Base-by-base conservation (phyloP, 495 filamentous ascomycete genomes). In the Daldinia decipiens region DNA sequence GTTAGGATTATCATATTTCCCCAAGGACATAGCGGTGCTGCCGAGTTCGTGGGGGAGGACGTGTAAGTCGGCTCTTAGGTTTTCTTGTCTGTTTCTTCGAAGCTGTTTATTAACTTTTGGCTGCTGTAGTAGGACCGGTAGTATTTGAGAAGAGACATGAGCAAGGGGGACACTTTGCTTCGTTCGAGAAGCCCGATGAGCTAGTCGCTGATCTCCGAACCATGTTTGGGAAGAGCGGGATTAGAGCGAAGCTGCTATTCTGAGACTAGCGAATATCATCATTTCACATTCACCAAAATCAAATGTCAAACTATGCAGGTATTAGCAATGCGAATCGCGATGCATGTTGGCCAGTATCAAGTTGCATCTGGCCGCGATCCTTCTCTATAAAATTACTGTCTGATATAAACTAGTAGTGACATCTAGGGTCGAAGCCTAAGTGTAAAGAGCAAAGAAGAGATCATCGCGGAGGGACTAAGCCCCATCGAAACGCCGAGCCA, bases 401-500 rank as follows among this genome's bases (percentile, higher is more conserved):
- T 29, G 31, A 17, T 11, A 38, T 7, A 13, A 12, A 53, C 24
- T 17, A 24, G 8, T 5, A 19, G n/a, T 17, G 31, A 56, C 6
- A 17, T 5, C 55, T 27, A 26, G 4, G 15, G 9, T 9, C 9
- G n/a, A 34, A 8, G 4, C 7, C 21, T 26, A 12, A 27, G 38
- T 15, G 13, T 11, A 5, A 54, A 21, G 34, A 13, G 32, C 24
- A 32, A 43, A 39, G 21, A 56, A 31, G 32, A 67, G 24, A 4
- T 17, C 43, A 47, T 47, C 43, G 43, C 43, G 4, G 43, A 47
- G 3, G 7, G 17, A 24, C 2, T 47, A 19, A 61, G 57, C 31
- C 7, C 51, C 40, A 39, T 39, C 58, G 43, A 29, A 53, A 67
- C 69, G 64, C 69, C 69, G 26, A 4, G 36, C 59, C 27, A 64